Conservation (phyloP, 1,139 yeast species). For the Yamadazyma friedrichii region DNA sequence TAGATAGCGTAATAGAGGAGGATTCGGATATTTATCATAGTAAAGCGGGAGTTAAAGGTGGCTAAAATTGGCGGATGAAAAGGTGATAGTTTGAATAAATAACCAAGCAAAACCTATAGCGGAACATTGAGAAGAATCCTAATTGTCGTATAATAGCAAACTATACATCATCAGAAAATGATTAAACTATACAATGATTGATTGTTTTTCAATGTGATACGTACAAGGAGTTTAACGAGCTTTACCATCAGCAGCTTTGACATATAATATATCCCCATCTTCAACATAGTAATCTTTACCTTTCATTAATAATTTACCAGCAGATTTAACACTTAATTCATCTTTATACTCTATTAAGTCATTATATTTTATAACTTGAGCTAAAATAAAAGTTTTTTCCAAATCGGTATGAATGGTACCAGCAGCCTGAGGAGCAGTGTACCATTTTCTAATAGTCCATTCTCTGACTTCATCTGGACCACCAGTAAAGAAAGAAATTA, state of each 20-base stretch:
- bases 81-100: too few relatives aligned
- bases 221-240: constrained; percentile 33
- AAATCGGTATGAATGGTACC: constrained; percentile 76
- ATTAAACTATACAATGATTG: too few relatives aligned
- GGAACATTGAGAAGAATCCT: too few relatives aligned
- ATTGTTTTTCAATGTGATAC: not conserved
- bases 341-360: constrained; percentile 72
- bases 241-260: constrained; percentile 97
- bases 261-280: constrained; percentile 82
- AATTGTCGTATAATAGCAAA: too few relatives aligned
- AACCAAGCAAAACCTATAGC: too few relatives aligned
- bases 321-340: constrained; percentile 84
- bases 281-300: constrained; percentile 95
- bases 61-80: too few relatives aligned
- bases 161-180: too few relatives aligned
- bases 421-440: constrained; percentile 87
- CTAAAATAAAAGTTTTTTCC: constrained; percentile 50
- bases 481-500: constrained; percentile 81
- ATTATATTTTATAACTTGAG: constrained; percentile 47
- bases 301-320: constrained; percentile 89
- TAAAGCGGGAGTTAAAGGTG: too few relatives aligned
- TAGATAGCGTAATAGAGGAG: too few relatives aligned
- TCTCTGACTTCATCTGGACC: constrained; percentile 88
- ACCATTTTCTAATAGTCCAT: constrained; percentile 84
- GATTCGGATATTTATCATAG: too few relatives aligned